Evolutionary conservation across 2,329 filamentous ascomycete genomes (phyloP).

Genomic region (Elsinoe arachidis): DNA sequence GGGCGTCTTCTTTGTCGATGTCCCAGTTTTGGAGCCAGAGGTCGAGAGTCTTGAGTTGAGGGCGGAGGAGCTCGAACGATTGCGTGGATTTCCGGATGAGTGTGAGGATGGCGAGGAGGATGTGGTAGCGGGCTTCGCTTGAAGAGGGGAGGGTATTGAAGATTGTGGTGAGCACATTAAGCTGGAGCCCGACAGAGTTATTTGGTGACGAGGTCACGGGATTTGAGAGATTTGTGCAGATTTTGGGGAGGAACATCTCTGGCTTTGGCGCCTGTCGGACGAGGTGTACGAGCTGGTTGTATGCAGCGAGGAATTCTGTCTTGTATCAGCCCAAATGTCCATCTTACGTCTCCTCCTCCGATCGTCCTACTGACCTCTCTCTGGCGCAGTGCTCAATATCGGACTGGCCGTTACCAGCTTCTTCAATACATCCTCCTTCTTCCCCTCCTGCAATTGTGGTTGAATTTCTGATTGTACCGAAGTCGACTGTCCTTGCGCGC

Average conservation of each 20-base stretch:
- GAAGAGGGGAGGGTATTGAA: slow-evolving; percentile 83
- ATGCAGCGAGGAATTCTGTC: slow-evolving; percentile 81
- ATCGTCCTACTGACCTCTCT: slow-evolving; percentile 55
- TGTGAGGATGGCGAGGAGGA: slow-evolving; percentile 79
- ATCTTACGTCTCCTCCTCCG: not conserved
- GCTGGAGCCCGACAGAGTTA: slow-evolving; percentile 76
- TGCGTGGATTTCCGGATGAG: slow-evolving; percentile 59
- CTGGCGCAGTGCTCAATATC: slow-evolving; percentile 72
- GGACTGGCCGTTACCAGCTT: slow-evolving; percentile 76
- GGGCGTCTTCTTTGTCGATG: slow-evolving; percentile 69
- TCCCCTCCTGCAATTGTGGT: slow-evolving; percentile 54
- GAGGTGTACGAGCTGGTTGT: slow-evolving; percentile 94
- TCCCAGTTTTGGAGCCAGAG: slow-evolving; percentile 78
- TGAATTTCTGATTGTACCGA: slow-evolving; percentile 55
- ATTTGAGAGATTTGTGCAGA: slow-evolving; percentile 83
- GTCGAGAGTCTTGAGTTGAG: slow-evolving; percentile 74
- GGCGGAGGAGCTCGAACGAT: slow-evolving; percentile 71
- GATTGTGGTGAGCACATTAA: slow-evolving; percentile 85
- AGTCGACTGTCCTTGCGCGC: slow-evolving; percentile 46
- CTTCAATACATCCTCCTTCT: slow-evolving; percentile 61
- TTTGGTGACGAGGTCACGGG: slow-evolving; percentile 78
- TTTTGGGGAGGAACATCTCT: slow-evolving; percentile 74
- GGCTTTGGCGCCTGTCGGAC: slow-evolving; percentile 77
- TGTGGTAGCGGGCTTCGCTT: slow-evolving; percentile 76
- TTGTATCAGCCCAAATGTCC: not conserved